Evolutionary conservation across 495 filamentous ascomycete species (phyloP).

Genomic region (Haplographium delicatum): DNA sequence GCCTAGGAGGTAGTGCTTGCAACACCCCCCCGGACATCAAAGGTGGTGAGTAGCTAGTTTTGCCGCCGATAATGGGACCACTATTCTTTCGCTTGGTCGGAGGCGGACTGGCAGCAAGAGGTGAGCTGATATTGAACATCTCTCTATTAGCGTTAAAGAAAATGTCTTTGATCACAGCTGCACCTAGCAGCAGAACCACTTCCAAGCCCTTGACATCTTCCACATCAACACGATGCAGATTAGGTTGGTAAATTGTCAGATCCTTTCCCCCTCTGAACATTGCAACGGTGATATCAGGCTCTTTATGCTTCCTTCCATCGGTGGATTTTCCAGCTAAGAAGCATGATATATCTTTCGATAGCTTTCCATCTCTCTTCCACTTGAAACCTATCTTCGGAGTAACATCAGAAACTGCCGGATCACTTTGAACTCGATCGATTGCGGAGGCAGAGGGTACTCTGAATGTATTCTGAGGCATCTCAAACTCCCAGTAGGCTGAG

Average conservation of each 20-base stretch:
- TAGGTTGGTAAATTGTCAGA: constrained; percentile 87
- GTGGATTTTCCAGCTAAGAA: constrained; percentile 71
- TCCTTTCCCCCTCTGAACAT: constrained; percentile 57
- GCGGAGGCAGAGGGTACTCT: constrained; percentile 67
- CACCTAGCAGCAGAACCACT: constrained; percentile 75
- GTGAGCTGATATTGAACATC: constrained; percentile 66
- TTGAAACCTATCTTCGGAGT: constrained; percentile 80
- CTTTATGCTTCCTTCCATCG: constrained; percentile 67
- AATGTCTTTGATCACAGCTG: constrained; percentile 81
- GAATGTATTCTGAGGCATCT: constrained; percentile 84
- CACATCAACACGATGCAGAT: constrained; percentile 82
- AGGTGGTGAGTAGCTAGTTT: constrained; percentile 13
- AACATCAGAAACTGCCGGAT: constrained; percentile 59
- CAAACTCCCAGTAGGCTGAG: constrained; percentile 81
- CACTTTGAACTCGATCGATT: constrained; percentile 69
- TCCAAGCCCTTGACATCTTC: constrained; percentile 93
- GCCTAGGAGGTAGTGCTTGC: background rate
- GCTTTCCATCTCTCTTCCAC: constrained; percentile 86
- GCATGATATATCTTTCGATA: constrained; percentile 76
- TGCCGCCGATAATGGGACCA: constrained; percentile 21
- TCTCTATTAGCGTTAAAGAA: constrained; percentile 66
- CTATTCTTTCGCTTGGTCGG: constrained; percentile 22
- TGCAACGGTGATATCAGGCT: constrained; percentile 90
- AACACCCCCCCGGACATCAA: constrained; percentile 21
- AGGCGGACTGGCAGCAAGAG: background rate